Evolutionary conservation across 1,284 basidiomycete genomes (phyloP).

Genomic region (Ceratobasidium sp.): DNA sequence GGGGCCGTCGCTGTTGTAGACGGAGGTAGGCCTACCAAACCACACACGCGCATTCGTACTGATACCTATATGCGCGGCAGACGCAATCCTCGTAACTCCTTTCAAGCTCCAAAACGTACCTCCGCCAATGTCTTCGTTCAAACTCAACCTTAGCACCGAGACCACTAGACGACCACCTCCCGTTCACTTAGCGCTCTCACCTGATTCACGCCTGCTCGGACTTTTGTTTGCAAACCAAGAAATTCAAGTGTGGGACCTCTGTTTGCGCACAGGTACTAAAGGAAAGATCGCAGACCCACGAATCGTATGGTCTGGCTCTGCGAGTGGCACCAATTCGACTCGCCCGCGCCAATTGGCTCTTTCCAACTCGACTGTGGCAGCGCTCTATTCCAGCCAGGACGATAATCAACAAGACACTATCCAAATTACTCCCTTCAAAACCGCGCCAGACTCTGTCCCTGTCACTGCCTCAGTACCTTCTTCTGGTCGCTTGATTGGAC

Average conservation of each 20-base stretch:
- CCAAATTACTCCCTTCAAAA: slow-evolving; percentile 21
- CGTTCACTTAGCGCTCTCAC: slow-evolving; percentile 76
- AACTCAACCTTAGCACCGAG: slow-evolving; percentile 63
- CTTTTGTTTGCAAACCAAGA: slow-evolving; percentile 68
- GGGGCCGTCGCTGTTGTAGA: slow-evolving; percentile 92
- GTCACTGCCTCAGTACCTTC: not conserved
- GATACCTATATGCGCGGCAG: slow-evolving; percentile 59
- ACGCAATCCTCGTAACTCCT: slow-evolving; percentile 86
- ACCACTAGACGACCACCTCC: slow-evolving; percentile 63
- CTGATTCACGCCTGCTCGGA: slow-evolving; percentile 71
- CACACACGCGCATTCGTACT: not conserved
- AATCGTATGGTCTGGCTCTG: slow-evolving; percentile 64
- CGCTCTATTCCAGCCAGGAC: slow-evolving; percentile 37
- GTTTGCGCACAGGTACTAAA: slow-evolving; percentile 73
- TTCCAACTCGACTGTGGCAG: slow-evolving; percentile 30
- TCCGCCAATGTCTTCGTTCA: slow-evolving; percentile 91
- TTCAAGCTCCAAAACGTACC: slow-evolving; percentile 95
- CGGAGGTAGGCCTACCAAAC: slow-evolving; percentile 71
- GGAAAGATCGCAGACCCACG: slow-evolving; percentile 71
- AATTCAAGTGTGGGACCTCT: slow-evolving; percentile 78
- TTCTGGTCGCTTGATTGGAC: slow-evolving; percentile 29
- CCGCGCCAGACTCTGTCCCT: not conserved
- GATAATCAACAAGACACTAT: slow-evolving; percentile 49
- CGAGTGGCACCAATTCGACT: slow-evolving; percentile 9
- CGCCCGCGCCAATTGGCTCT: slow-evolving; percentile 25